Conservation (phyloP, 1,139 yeast genomes). For the Wickerhamiella infanticola region DNA sequence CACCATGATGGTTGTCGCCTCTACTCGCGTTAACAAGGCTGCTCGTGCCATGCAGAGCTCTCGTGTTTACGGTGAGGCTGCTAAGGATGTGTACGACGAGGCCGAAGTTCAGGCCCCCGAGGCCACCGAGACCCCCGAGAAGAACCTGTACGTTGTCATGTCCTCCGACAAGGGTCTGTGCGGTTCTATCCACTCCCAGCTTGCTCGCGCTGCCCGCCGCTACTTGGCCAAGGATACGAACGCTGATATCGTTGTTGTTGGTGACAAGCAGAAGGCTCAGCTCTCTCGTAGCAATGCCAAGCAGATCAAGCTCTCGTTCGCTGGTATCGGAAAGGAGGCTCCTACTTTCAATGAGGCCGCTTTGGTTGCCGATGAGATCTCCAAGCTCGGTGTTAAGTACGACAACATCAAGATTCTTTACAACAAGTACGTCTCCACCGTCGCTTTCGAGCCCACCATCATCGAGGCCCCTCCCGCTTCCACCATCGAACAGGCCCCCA, state of each 20-base stretch:
- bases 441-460: conserved; percentile 73
- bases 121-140: conserved; percentile 28
- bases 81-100: conserved; percentile 60
- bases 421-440: conserved; percentile 79
- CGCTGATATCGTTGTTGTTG: conserved; percentile 75
- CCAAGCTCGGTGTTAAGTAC: conserved; percentile 40
- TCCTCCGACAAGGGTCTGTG: conserved; percentile 97
- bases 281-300: conserved; percentile 67
- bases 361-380: conserved; percentile 72
- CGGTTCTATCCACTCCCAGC: conserved; percentile 93
- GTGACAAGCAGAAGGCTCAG: conserved; percentile 89
- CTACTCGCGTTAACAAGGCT: conserved; percentile 91
- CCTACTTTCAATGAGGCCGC: conserved; percentile 89
- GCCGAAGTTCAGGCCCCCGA: conserved; percentile 55
- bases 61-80: conserved; percentile 70
- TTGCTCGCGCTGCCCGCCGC: conserved; percentile 73
- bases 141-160: conserved; percentile 60
- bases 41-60: conserved; percentile 90
- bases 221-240: conserved; percentile 48
- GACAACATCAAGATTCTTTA: conserved; percentile 66
- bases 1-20: conserved; percentile 98
- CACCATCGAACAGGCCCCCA: conserved; percentile 74
- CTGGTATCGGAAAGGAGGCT: conserved; percentile 90
- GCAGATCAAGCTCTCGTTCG: conserved; percentile 57
- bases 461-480: conserved; percentile 54